A percentile compares a stretch with the other conserved stretches of the same genome.
Evolutionary conservation across 2,329 filamentous ascomycete genomes (phyloP).

Genomic region (Cytospora piceicola): DNA sequence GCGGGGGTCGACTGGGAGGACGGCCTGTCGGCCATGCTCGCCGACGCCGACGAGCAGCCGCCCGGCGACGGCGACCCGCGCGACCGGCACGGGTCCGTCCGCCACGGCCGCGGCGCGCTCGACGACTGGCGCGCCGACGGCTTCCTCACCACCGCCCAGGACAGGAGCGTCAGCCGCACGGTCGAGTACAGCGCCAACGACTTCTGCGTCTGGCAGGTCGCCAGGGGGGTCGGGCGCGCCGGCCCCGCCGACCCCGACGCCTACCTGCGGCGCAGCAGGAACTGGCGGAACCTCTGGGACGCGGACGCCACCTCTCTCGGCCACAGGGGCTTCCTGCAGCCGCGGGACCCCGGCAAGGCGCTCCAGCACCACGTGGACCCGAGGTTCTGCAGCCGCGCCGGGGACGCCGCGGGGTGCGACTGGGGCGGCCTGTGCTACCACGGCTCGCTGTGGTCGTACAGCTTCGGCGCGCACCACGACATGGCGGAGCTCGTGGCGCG

Average conservation of each 20-base stretch:
- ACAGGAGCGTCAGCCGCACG: constrained; percentile 64
- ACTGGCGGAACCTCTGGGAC: constrained; percentile 77
- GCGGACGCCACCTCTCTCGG: constrained; percentile 57
- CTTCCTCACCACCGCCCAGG: constrained; percentile 66
- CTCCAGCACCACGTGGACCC: constrained; percentile 44
- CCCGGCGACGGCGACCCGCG: constrained; percentile 60
- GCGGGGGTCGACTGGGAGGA: constrained; percentile 62
- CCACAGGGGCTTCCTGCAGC: constrained; percentile 69
- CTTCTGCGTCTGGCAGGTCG: constrained; percentile 68
- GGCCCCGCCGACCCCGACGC: constrained; percentile 54
- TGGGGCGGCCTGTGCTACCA: constrained; percentile 66
- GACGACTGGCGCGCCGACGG: constrained; percentile 68
- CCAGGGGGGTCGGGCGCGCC: constrained; percentile 55
- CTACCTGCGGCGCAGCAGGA: constrained; percentile 55
- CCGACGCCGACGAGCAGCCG: constrained; percentile 66
- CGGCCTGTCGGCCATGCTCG: constrained; percentile 61
- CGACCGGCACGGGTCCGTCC: constrained; percentile 62
- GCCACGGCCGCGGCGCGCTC: constrained; percentile 69
- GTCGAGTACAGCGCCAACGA: constrained; percentile 73
- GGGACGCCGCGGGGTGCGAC: constrained; percentile 66
- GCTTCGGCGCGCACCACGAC: constrained; percentile 70
- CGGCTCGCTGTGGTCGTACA: constrained; percentile 66
- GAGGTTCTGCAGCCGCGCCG: constrained; percentile 54
- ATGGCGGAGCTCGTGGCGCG: constrained; percentile 56
- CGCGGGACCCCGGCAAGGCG: constrained; percentile 42